These are phyloP conservation scores for Glycine soja DNA, from an alignment of 306 rosid genomes.

Conservation along the genomic window DNA sequence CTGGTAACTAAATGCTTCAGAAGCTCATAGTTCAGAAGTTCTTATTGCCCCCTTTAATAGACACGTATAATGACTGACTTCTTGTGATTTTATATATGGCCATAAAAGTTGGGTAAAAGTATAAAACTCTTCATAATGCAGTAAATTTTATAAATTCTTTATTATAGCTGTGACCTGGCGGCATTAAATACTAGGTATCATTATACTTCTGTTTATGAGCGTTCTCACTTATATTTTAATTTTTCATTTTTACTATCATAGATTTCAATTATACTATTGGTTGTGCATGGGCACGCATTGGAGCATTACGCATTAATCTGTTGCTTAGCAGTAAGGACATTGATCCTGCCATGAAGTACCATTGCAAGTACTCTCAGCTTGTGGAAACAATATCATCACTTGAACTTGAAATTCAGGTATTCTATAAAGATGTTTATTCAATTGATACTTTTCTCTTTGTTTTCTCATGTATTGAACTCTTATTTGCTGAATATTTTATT, in stretches of 20 bases:
- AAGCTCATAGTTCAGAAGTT: conserved; percentile 29
- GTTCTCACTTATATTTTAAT: neutral
- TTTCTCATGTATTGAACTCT: neutral
- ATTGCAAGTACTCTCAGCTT: conserved; percentile 67
- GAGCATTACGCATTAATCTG: conserved; percentile 75
- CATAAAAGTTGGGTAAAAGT: neutral
- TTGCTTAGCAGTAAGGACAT: conserved; percentile 73
- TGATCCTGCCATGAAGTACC: conserved; percentile 87
- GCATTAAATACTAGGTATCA: neutral
- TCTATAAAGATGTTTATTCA: neutral
- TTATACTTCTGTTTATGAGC: neutral
- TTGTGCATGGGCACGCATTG: conserved; percentile 77
- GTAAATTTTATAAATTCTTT: neutral
- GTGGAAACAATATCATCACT: conserved; percentile 68
- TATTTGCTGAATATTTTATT: conserved; percentile 11
- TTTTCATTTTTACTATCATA: conserved; percentile 28
- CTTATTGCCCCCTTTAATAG: neutral
- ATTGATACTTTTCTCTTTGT: neutral
- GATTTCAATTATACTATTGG: conserved; percentile 65
- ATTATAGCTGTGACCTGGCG: neutral
- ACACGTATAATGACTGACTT: conserved; percentile 4
- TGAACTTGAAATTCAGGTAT: conserved; percentile 88
- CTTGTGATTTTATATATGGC: neutral
- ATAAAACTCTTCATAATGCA: neutral
- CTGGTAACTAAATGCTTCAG: too few relatives aligned